phyloP scores from a whole-genome alignment of 2,329 filamentous ascomycete species.

The Cadophora sp. region DNA sequence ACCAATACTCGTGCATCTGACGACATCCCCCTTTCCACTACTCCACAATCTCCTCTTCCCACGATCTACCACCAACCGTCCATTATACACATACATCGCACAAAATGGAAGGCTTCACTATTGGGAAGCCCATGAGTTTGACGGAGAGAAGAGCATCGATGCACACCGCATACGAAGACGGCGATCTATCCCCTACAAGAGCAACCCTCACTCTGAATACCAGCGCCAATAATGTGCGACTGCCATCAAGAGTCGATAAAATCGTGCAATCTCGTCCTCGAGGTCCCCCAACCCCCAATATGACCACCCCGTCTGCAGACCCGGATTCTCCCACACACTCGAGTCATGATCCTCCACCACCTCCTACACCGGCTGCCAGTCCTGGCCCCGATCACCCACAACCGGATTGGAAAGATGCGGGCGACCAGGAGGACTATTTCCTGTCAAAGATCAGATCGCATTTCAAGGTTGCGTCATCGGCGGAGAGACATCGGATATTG shows the following conservation, averaged over 20 bases:
- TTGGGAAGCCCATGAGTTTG: constrained; percentile 58
- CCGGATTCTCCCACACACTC: constrained; percentile 56
- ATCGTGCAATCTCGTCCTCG: constrained; percentile 57
- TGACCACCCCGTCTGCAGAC: constrained; percentile 68
- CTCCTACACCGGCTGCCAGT: constrained; percentile 70
- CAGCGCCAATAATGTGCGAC: constrained; percentile 47
- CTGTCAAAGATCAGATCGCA: constrained; percentile 79
- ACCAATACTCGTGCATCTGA: not conserved
- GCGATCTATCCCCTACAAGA: constrained; percentile 43
- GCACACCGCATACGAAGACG: constrained; percentile 55
- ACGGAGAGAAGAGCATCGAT: constrained; percentile 66
- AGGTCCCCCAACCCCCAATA: constrained; percentile 70
- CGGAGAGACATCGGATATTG: constrained; percentile 80
- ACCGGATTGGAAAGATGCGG: constrained; percentile 77
- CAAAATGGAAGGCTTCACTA: constrained; percentile 47
- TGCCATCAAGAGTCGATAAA: constrained; percentile 58
- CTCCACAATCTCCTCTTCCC: not conserved
- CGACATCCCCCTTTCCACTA: not conserved
- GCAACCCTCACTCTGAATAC: constrained; percentile 56
- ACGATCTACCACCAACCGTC: not conserved
- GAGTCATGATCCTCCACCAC: constrained; percentile 60
- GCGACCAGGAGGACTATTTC: constrained; percentile 83
- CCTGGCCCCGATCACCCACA: constrained; percentile 67
- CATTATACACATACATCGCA: not conserved
- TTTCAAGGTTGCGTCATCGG: constrained; percentile 78